A percentile compares a stretch with the other conserved stretches of the same genome.
phyloP scores from a whole-genome alignment of 176 grass and related monocot genomes.

The Rhipidocladum racemiflorum region DNA sequence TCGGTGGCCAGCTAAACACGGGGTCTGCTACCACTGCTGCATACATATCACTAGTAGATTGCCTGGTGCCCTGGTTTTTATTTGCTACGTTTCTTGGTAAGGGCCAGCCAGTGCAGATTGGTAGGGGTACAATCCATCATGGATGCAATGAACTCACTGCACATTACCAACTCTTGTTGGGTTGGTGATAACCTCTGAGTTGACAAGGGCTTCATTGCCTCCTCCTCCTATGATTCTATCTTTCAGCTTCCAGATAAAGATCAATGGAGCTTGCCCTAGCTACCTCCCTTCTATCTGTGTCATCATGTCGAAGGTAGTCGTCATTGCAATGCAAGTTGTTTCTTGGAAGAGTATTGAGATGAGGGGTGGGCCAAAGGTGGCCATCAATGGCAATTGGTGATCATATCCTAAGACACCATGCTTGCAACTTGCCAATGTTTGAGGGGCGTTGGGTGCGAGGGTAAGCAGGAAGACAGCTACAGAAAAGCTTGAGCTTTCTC shows the following conservation, averaged over 20 bases:
- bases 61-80: slow-evolving; percentile 3
- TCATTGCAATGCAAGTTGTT: slow-evolving; percentile 15
- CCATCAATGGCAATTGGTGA: background rate
- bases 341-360: background rate
- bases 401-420: slow-evolving; percentile 13
- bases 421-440: slow-evolving; percentile 27
- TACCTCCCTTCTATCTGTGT: slow-evolving; percentile 16
- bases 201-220: slow-evolving; percentile 9
- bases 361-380: background rate
- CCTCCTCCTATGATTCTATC: background rate
- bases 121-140: slow-evolving; percentile 25
- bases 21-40: slow-evolving; percentile 9
- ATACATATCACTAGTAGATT: background rate
- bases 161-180: slow-evolving; percentile 22
- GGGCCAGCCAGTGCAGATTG: background rate
- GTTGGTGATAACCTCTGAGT: slow-evolving; percentile 23
- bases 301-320: slow-evolving; percentile 30
- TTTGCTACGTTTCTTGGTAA: slow-evolving; percentile 28
- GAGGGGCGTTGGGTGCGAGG: slow-evolving; percentile 19
- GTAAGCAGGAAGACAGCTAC: background rate
- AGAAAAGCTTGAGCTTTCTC: background rate
- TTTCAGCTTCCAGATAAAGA: slow-evolving; percentile 32
- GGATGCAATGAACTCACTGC: slow-evolving; percentile 16
- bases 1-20: slow-evolving; percentile 26
- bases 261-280: slow-evolving; percentile 19